Conservation (phyloP, 106 monocot genomes). For the Platanthera guangdongensis region DNA sequence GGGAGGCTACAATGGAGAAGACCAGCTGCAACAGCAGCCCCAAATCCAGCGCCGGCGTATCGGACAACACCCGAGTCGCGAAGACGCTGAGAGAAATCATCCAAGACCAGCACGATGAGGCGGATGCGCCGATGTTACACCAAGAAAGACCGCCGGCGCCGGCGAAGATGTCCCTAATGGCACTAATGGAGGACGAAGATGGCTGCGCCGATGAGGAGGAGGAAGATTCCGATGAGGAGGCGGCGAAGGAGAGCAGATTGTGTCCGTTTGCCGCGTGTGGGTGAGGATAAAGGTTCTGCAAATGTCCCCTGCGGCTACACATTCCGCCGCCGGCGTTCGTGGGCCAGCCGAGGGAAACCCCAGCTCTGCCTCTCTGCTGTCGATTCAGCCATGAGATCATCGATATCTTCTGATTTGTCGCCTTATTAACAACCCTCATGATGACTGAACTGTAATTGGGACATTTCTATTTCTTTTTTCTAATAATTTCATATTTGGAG, state of each 20-base stretch:
- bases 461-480: too few relatives aligned
- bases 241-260: neutral
- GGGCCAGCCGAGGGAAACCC: conserved; percentile 30
- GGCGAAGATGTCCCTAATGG: neutral
- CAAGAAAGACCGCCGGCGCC: neutral
- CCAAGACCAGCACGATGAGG: neutral
- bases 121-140: neutral
- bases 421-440: too few relatives aligned
- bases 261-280: conserved; percentile 31
- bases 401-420: conserved; percentile 22
- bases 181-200: neutral
- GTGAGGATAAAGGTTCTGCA: conserved; percentile 27
- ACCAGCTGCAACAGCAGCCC: neutral
- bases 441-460: too few relatives aligned
- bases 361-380: conserved; percentile 22
- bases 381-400: conserved; percentile 31
- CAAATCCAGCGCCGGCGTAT: neutral
- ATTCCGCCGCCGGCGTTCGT: conserved; percentile 34
- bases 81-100: neutral
- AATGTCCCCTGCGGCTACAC: conserved; percentile 40
- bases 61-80: neutral
- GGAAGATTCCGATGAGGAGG: conserved; percentile 12
- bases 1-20: neutral
- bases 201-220: neutral
- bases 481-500: too few relatives aligned